Evolutionary conservation across 148 eudicot species (phyloP).

Genomic region (Rhododendron williamsianum): DNA sequence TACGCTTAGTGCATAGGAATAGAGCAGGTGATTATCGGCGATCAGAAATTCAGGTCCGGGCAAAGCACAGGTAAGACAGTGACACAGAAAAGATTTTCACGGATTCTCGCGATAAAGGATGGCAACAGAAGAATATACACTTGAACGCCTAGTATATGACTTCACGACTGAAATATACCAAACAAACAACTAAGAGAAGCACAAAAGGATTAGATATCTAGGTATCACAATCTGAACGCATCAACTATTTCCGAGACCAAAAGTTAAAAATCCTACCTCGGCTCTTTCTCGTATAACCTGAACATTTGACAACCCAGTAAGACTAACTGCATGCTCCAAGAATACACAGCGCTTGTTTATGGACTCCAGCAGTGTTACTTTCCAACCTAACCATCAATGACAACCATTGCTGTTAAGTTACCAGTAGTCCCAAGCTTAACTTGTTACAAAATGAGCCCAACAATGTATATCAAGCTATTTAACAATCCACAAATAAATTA

Average conservation of each 20-base stretch:
- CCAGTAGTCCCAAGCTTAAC: not conserved
- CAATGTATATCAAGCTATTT: too few species aligned
- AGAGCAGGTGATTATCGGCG: not conserved
- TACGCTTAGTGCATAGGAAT: not conserved
- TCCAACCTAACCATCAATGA: constrained; percentile 47
- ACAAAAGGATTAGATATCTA: not conserved
- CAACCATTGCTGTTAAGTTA: not conserved
- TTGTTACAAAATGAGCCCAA: not conserved
- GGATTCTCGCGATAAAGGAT: not conserved
- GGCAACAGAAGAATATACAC: not conserved
- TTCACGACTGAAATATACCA: not conserved
- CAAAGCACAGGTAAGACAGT: not conserved
- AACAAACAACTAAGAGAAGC: not conserved
- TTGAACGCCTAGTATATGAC: not conserved
- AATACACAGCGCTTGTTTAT: constrained; percentile 81
- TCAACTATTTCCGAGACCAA: not conserved
- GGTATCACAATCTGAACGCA: not conserved
- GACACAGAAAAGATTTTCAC: not conserved
- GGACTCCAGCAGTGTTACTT: constrained; percentile 78
- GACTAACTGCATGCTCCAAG: constrained; percentile 65
- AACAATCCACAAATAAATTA: not conserved
- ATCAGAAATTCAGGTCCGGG: not conserved
- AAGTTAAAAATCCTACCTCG: constrained; percentile 46
- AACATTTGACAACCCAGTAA: constrained; percentile 63
- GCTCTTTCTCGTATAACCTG: constrained; percentile 81